Base-by-base conservation (phyloP, 2,329 filamentous ascomycete genomes). In the Xylariaceae sp. region DNA sequence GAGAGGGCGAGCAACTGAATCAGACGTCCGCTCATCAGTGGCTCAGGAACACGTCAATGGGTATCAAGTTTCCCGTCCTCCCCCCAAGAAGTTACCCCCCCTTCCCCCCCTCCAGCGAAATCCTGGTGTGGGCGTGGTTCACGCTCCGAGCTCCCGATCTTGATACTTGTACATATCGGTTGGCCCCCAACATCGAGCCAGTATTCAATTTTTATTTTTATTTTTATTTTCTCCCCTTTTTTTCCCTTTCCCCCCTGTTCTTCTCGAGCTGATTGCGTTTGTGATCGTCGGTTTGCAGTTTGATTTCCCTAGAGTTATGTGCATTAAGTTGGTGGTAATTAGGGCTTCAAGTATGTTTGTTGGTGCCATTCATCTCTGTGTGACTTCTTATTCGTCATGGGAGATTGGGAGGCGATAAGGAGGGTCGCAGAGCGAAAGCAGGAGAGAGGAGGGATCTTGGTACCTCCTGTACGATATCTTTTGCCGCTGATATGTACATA, bases 21-120 rank as follows among this genome's bases (percentile, higher is more conserved):
- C 54, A 61, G 50, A 44, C 47, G 49, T 37, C 24, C 40, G 49
- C 47, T 52, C 52, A 51, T 56, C 56, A 48, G 56, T 52, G 56
- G 56, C 47, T 21, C 29, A 44, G 36, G 53, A 53, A 56, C 57
- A 60, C 57, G 57, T 60, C 57, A 57, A 60, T 40, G 40, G 40
- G 29, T 31, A 53, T 57, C 48, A 43, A 31, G 44, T 37, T 40
- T 53, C 53, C 44, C 4, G 6, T 28, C 29, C 29, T 9, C 41
- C 33, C 4, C 31, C 31, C n/a, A n/a, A n/a, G n/a, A n/a, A n/a
- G n/a, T n/a, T n/a, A n/a, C n/a, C 23, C 26, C 46, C 33, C 40
- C 39, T 47, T 58, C 41, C 24, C 34, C 40, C 51, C 41, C 56
- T 55, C 51, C 51, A 55, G 50, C 55, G 6, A 40, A 37, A 6